Conservation (phyloP, 2,329 filamentous ascomycete genomes). For the Ophidiomyces ophidiicola region DNA sequence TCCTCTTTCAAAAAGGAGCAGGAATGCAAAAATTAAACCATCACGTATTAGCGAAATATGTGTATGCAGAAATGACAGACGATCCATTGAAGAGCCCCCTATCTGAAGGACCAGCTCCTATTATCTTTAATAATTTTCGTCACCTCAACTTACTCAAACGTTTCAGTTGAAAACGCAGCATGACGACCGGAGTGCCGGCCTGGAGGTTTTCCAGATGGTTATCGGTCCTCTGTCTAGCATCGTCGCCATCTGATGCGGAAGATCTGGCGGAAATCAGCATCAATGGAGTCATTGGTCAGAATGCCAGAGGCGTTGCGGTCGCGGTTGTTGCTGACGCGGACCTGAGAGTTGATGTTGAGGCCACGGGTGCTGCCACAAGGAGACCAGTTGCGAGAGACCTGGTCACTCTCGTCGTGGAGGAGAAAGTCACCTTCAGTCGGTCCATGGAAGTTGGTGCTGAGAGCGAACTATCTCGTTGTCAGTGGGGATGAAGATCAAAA, state of each 20-base stretch:
- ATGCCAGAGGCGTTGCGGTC: conserved; percentile 27
- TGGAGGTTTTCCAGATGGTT: background rate
- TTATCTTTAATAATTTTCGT: no score
- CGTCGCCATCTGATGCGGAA: conserved; percentile 35
- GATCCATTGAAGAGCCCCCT: background rate
- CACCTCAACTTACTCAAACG: background rate
- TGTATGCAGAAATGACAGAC: conserved; percentile 4
- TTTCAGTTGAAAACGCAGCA: background rate
- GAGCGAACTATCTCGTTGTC: conserved; percentile 3
- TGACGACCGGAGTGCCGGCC: background rate
- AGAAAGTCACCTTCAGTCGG: conserved; percentile 33
- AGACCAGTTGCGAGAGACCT: conserved; percentile 40
- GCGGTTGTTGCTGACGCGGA: conserved; percentile 29
- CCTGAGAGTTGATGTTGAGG: conserved; percentile 44
- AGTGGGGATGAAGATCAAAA: background rate
- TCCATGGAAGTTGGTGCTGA: conserved; percentile 30
- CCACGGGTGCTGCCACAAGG: conserved; percentile 39
- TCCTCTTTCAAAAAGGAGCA: background rate
- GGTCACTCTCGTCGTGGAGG: conserved; percentile 36
- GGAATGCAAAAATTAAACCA: background rate
- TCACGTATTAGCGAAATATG: conserved; percentile 2
- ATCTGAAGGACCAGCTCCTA: no score
- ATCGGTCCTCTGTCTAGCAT: conserved; percentile 19
- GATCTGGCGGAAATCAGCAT: conserved; percentile 36
- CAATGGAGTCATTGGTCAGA: conserved; percentile 38